Conservation (phyloP, 306 rosid species). For the Bauhinia variegata region DNA sequence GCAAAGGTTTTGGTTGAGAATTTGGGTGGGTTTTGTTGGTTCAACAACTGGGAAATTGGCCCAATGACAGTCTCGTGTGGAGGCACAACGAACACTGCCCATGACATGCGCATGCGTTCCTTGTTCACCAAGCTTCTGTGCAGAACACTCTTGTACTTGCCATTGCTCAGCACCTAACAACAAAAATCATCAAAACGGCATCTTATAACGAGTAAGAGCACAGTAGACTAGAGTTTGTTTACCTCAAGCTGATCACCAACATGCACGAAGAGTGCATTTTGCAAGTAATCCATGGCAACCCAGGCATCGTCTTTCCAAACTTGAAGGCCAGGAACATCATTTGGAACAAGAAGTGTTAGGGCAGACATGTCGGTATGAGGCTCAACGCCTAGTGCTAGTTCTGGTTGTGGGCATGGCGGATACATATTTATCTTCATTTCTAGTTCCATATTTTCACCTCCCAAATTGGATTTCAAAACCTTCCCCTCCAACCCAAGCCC, state of each 20-base stretch:
- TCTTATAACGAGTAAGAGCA: too few species aligned
- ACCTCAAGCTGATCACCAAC: constrained; percentile 75
- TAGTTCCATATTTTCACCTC: constrained; percentile 51
- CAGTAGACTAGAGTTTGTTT: background rate
- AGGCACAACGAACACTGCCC: constrained; percentile 66
- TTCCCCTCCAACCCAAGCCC: constrained; percentile 58
- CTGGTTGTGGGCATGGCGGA: constrained; percentile 77
- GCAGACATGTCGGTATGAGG: constrained; percentile 83
- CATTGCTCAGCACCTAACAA: constrained; percentile 62
- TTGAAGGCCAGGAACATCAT: constrained; percentile 66
- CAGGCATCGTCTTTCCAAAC: constrained; percentile 53
- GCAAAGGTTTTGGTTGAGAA: constrained; percentile 66
- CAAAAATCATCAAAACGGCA: background rate
- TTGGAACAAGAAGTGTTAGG: constrained; percentile 59
- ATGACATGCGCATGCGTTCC: constrained; percentile 61
- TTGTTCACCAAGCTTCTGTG: constrained; percentile 75
- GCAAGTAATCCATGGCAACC: constrained; percentile 55
- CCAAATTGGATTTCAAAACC: constrained; percentile 43
- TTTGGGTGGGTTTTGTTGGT: constrained; percentile 50
- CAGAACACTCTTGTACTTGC: constrained; percentile 63
- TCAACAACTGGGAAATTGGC: constrained; percentile 51
- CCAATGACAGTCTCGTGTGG: constrained; percentile 55
- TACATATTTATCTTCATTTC: constrained; percentile 84
- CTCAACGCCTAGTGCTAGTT: constrained; percentile 72
- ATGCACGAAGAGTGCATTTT: constrained; percentile 54